Evolutionary conservation across 192 early-diverging fungal genomes (phyloP), one percentile per base, ranked within the genome.

Genomic region (Pilaira anomala): DNA sequence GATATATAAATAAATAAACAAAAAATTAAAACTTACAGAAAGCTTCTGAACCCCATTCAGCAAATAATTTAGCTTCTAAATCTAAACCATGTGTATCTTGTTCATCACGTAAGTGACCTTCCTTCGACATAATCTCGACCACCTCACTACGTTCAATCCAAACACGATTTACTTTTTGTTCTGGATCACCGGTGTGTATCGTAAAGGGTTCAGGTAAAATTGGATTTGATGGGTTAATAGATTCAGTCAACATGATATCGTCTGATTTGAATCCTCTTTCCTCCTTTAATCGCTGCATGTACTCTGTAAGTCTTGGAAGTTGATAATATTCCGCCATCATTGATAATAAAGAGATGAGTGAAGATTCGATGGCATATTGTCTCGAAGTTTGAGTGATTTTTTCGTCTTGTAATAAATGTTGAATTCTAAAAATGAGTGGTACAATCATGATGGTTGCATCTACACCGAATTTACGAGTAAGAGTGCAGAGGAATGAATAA

Each of bases 1-100:
- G 8, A 52, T 52, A 29, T 29, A 12, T 7, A 13, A 24, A 24
- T 0, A 8, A 4, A 49, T 24, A 24, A 9, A 24, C 16, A n/a
- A 51, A 41, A 5, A 28, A 29, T 39, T 7, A 33, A 36, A 36
- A 29, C 52, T 56, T 65, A 65, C 63, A 30, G 26, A 65, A 30
- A 9, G 46, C 25, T 36, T 69, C 62, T 13, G 52, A 57, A 7
- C 68, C 68, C 65, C 66, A 73, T 63, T 74, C 72, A 48, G 57
- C 56, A 55, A 69, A 74, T 22, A 74, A 19, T 41, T 69, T 74
- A 25, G 56, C 40, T 25, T 74, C 72, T 19, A 74, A 48, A 24
- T 74, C 72, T 39, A 74, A 28, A 2, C 72, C 67, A 60, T 74
- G 72, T 0, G 50, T 33, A 64, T 74, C 72, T 0, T 61, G 48